Base-by-base conservation (phyloP, 352 stramenopile species). In the Aphanomyces stellatus region DNA sequence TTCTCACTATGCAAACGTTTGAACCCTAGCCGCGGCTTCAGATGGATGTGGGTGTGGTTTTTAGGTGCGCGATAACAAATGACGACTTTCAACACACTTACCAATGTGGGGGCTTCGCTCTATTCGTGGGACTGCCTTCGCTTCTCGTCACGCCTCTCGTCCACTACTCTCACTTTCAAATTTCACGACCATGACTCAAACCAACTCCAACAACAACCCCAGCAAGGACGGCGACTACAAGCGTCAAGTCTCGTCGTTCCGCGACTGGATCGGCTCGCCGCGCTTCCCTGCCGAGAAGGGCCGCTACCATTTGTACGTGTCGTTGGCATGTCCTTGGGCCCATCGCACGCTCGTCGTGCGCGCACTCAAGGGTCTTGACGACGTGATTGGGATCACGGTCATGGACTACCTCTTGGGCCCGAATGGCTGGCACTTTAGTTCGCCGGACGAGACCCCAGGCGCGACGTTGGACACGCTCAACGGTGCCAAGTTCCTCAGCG, bases 261-360 rank as follows among this genome's bases (percentile, higher is more conserved):
- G 60, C 49, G 42, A 67, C 24, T 67, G 48, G 24, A 67, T 67
- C 42, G 60, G 60, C 22, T 43, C 60, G 30, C 40, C 57, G 8
- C 40, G 42, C 27, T 67, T 67, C 27, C 60, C 60, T 0, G 60
- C 60, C 34, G 60, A 56, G 69, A 74, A 71, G 43, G 56, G 70
- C 42, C 81, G 84, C 34, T 92, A 99, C 79, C 95, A 99, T 76
- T 76, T 99, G 28, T 98, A 98, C 80, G 88, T 99, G 34, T 97
- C 92, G 59, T 81, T 95, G 30, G 96, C 96, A 34, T 99, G 96
- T 79, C 97, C 97, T 31, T 93, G 82, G 82, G 83, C 85, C 0
- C 78, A 81, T 61, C 81, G 83, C 56, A 90, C 79, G 55, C 69
- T 97, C 15, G 85, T 93, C 31, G 88, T 94, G 49, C 74, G 96